Base-by-base conservation (phyloP, 495 filamentous ascomycete species). In the Lineolata rhizophorae region DNA sequence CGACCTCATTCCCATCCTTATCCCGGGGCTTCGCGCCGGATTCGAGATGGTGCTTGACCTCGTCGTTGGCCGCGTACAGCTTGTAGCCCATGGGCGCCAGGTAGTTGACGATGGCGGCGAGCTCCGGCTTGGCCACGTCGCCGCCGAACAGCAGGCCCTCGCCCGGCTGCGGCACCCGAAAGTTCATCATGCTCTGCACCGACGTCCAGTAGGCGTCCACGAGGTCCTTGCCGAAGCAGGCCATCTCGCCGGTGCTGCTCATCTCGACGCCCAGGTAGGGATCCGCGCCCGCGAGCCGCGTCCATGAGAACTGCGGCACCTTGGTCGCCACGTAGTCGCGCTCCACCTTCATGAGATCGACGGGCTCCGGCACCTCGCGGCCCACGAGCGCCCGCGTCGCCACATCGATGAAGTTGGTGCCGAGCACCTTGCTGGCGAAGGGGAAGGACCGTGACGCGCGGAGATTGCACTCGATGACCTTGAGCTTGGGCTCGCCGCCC, bases 251-350 rank as follows among this genome's bases (percentile, higher is more conserved):
- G 15, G 87, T 97, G 45, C 72, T 81, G 18, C 82, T 61, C 87
- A 97, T 97, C 57, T 97, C 87, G 27, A 97, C 87, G 29, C 87
- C 85, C 25, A 97, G 67, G 70, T 90, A 97, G 15, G 87, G 87
- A 49, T 97, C 87, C 21, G 87, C 87, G 38, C 87, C 87, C 24
- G 87, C 85, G n/a, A 97, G 70, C 60, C 87, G 76, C 33, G 87
- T 95, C 87, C 87, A 97, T 10, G 77, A 84, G 65, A 97, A 97
- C 54, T 97, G 87, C 18, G 87, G 79, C 19, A 95, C 90, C 62
- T 97, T 97, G 50, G 82, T 92, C 15, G 87, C 87, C 22, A 87
- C 57, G 54, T 93, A 97, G 51, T 92, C 67, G 40, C 83, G 73
- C 63, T 85, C 76, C 43, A 68, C 53, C 11, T 65, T 58, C 87